These are phyloP conservation scores for Cladosporium phlei DNA, from an alignment of 2,329 filamentous ascomycete genomes.

Conservation along the genomic window DNA sequence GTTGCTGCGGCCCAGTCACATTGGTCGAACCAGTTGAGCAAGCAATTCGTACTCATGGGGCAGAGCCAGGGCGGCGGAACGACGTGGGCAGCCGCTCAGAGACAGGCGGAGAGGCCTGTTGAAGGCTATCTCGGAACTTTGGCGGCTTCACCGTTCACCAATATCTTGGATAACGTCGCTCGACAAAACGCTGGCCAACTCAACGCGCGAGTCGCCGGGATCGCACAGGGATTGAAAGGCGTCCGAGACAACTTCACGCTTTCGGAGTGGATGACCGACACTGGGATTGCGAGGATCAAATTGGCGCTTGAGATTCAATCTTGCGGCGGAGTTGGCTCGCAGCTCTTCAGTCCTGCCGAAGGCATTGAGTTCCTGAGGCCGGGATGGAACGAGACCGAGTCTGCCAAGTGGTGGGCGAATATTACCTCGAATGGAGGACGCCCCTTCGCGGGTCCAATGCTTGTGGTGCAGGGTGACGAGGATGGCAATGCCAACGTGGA, in stretches of 20 bases:
- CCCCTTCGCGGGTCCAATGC: constrained; percentile 34
- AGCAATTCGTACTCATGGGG: constrained; percentile 43
- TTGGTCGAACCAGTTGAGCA: constrained; percentile 35
- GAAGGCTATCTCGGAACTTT: constrained; percentile 38
- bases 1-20: constrained; percentile 40
- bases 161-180: constrained; percentile 28
- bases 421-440: constrained; percentile 29
- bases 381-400: constrained; percentile 20
- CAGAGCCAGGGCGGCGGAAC: constrained; percentile 46
- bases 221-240: constrained; percentile 19
- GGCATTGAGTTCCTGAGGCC: constrained; percentile 14
- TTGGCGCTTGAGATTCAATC: constrained; percentile 20
- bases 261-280: constrained; percentile 26
- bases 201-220: constrained; percentile 20
- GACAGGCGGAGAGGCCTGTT: constrained; percentile 20
- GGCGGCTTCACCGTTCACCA: constrained; percentile 24
- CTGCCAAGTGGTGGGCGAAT: constrained; percentile 23
- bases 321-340: constrained; percentile 16
- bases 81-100: constrained; percentile 39
- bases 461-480: constrained; percentile 35
- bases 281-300: constrained; percentile 19
- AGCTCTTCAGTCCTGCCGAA: constrained; percentile 17
- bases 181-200: constrained; percentile 14
- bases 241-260: constrained; percentile 29
- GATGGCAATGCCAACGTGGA: constrained; percentile 22